These are phyloP conservation scores for Exophiala aquamarina DNA, from an alignment of 2,329 filamentous ascomycete genomes.

Conservation along the genomic window DNA sequence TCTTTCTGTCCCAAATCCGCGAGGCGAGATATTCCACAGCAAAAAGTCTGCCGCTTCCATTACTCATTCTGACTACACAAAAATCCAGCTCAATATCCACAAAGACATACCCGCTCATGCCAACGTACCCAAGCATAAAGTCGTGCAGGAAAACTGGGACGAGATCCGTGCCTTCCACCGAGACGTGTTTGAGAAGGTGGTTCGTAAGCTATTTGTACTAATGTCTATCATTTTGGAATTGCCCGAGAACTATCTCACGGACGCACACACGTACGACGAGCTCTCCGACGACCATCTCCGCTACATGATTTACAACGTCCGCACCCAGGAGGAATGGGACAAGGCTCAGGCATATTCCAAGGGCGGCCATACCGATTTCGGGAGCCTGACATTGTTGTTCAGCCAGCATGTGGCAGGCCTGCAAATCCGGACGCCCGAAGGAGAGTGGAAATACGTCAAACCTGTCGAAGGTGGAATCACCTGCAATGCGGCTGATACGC, in stretches of 20 bases:
- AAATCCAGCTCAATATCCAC: constrained; percentile 32
- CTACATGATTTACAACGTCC: constrained; percentile 59
- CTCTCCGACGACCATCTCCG: constrained; percentile 59
- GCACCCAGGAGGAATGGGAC: constrained; percentile 48
- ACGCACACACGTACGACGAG: constrained; percentile 58
- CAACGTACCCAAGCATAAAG: constrained; percentile 31
- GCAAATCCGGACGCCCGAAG: constrained; percentile 50
- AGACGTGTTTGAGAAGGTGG: constrained; percentile 32
- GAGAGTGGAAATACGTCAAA: constrained; percentile 53
- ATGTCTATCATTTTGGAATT: constrained; percentile 47
- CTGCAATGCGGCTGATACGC: constrained; percentile 51
- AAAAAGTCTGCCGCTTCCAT: neutral
- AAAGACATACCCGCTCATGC: constrained; percentile 32
- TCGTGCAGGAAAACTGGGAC: constrained; percentile 29
- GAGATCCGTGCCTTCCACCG: constrained; percentile 31
- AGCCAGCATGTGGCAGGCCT: constrained; percentile 54
- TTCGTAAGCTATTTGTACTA: constrained; percentile 24
- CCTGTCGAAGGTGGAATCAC: constrained; percentile 53
- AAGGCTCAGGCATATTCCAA: constrained; percentile 44
- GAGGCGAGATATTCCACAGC: neutral
- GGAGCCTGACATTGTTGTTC: constrained; percentile 56
- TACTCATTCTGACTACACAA: too few species aligned
- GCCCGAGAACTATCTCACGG: constrained; percentile 56
- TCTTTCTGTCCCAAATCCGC: too few species aligned
- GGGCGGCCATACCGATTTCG: constrained; percentile 59